Base-by-base conservation (phyloP, 192 early-diverging fungal genomes). In the Chytriomyces hyalinus region DNA sequence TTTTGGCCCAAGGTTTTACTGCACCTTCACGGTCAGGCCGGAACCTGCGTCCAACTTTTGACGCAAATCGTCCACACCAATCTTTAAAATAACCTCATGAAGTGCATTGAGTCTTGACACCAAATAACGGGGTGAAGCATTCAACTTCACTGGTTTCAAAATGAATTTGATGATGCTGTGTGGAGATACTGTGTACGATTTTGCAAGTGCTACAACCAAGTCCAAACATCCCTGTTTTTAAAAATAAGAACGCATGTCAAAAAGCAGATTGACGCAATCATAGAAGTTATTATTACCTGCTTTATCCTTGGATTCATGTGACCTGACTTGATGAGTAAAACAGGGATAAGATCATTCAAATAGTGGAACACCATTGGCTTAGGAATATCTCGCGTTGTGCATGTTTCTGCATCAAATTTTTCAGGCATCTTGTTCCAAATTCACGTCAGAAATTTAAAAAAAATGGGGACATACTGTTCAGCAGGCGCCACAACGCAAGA, bases 301-400 rank as follows among this genome's bases (percentile, higher is more conserved):
- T 82, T 84, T 11, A 91, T 77, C 7, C 90, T 83, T 7, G 87
- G 72, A 61, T 91, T 91, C 67, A 87, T 76, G 78, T 92, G 90
- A 1, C 83, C 81, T 15, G 84, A 75, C 65, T 89, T 88, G n/a
- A 69, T 51, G 45, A 92, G 79, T 22, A 92, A 79, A 7, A 77
- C 60, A 20, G 87, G 75, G 53, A 88, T 72, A 9, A 86, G 77
- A 2, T 65, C 71, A 15, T 92, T 88, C 73, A 90, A 65, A 26
- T 84, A 79, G 51, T 77, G 80, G 61, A 82, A 89, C 0, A 82
- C 80, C 7, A 86, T 59, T 3, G 78, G 61, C 17, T 66, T 78
- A 44, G 88, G 83, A 22, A 91, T 77, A 49, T 85, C 78, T 46
- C 88, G 82, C 26, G 80, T 75, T 49, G 79, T n/a, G 70, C 85